Evolutionary conservation across 768 basidiomycete genomes (phyloP).

Genomic region (Psilocybe azurescens): DNA sequence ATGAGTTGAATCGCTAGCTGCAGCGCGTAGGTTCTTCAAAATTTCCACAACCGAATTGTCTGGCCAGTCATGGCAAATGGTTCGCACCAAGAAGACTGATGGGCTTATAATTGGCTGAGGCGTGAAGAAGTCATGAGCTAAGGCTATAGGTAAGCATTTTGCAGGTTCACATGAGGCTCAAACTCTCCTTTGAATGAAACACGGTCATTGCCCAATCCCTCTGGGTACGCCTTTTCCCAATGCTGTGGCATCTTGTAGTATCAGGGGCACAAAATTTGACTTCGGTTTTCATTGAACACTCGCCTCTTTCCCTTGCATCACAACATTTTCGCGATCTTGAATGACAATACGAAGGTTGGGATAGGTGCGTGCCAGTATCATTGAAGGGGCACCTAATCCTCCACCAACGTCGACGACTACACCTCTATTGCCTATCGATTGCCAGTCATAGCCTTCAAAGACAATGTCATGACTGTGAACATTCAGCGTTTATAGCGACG

Average conservation of each 20-base stretch:
- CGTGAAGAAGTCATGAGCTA: slow-evolving; percentile 42
- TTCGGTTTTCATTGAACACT: not conserved
- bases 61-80: slow-evolving; percentile 46
- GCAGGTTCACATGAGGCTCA: not conserved
- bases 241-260: not conserved
- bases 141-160: no score
- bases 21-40: slow-evolving; percentile 36
- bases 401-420: slow-evolving; percentile 37
- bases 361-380: slow-evolving; percentile 23
- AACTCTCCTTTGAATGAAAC: slow-evolving; percentile 5
- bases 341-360: slow-evolving; percentile 26
- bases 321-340: slow-evolving; percentile 24
- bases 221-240: not conserved
- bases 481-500: not conserved
- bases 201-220: not conserved
- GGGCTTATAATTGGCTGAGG: slow-evolving; percentile 39
- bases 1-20: slow-evolving; percentile 35
- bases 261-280: not conserved
- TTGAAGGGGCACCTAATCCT: slow-evolving; percentile 29
- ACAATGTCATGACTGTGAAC: no score
- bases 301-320: not conserved
- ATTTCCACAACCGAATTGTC: slow-evolving; percentile 34
- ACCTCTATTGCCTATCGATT: slow-evolving; percentile 19
- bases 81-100: slow-evolving; percentile 38
- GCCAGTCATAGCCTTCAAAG: slow-evolving; percentile 30